phyloP scores from a whole-genome alignment of 2,329 filamentous ascomycete genomes.

The Whalleya microplaca region DNA sequence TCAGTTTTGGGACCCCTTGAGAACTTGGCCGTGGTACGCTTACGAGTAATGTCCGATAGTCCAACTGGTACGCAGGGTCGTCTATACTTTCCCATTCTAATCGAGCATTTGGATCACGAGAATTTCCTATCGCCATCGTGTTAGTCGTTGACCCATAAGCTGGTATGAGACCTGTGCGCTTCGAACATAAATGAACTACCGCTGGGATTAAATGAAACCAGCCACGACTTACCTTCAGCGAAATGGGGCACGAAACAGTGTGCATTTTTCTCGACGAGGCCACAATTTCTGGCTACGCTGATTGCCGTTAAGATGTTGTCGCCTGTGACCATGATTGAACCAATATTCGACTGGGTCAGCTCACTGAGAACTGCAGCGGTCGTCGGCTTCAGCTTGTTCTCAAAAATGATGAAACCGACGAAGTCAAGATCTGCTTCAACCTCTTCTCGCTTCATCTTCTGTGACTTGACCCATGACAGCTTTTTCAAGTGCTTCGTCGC shows the following conservation, averaged over 20 bases:
- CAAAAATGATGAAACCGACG: slow-evolving; percentile 95
- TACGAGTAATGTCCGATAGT: slow-evolving; percentile 75
- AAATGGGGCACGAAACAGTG: slow-evolving; percentile 96
- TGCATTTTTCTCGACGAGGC: slow-evolving; percentile 76
- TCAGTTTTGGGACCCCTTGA: slow-evolving; percentile 1
- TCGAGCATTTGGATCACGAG: slow-evolving; percentile 71
- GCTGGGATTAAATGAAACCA: no score
- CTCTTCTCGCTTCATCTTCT: slow-evolving; percentile 88
- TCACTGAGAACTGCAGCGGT: slow-evolving; percentile 83
- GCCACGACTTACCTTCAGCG: slow-evolving; percentile 59
- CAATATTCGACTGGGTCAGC: slow-evolving; percentile 79
- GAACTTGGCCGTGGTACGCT: slow-evolving; percentile 25
- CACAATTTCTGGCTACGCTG: slow-evolving; percentile 90
- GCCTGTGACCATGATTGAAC: slow-evolving; percentile 94
- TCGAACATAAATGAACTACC: no score
- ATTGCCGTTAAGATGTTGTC: slow-evolving; percentile 98
- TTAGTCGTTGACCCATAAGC: slow-evolving; percentile 8
- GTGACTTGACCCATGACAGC: slow-evolving; percentile 89
- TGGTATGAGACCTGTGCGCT: neutral
- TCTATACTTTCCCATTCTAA: slow-evolving; percentile 96
- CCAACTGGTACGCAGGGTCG: slow-evolving; percentile 75
- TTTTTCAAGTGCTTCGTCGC: slow-evolving; percentile 87
- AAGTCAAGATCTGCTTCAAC: slow-evolving; percentile 86
- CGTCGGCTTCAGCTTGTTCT: slow-evolving; percentile 94
- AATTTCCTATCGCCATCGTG: slow-evolving; percentile 57